Evolutionary conservation across 106 monocot species (phyloP).

Genomic region (Vanilla planifolia): DNA sequence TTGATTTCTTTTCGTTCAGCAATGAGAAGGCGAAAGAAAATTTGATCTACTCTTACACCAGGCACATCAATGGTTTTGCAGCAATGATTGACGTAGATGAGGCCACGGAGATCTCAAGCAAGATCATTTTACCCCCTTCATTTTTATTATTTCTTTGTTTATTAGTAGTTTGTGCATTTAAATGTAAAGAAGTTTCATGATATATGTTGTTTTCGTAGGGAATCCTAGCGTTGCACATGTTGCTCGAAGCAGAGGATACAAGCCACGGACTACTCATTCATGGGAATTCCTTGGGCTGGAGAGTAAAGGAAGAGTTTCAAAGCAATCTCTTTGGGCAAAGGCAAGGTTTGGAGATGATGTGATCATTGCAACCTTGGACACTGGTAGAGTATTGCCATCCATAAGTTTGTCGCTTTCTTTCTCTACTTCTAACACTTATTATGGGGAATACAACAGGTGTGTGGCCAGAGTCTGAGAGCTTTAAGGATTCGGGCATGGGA

Average conservation of each 20-base stretch:
- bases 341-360: too few species aligned
- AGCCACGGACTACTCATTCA: slow-evolving; percentile 65
- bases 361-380: slow-evolving; percentile 29
- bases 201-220: slow-evolving; percentile 14
- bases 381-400: too few species aligned
- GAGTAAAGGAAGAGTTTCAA: slow-evolving; percentile 11
- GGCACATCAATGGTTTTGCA: slow-evolving; percentile 32
- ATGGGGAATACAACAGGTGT: slow-evolving; percentile 10
- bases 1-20: background rate
- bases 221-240: slow-evolving; percentile 41
- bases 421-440: too few species aligned
- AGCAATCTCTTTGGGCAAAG: slow-evolving; percentile 35
- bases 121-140: background rate
- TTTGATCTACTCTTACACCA: slow-evolving; percentile 18
- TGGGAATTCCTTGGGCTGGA: slow-evolving; percentile 60
- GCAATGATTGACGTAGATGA: slow-evolving; percentile 15
- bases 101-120: slow-evolving; percentile 12
- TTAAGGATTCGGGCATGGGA: slow-evolving; percentile 27
- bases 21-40: background rate
- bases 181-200: too few species aligned
- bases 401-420: too few species aligned
- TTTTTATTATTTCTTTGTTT: too few species aligned
- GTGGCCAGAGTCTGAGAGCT: slow-evolving; percentile 37
- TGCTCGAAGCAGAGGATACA: slow-evolving; percentile 33
- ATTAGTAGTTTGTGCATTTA: too few species aligned